phyloP scores from a whole-genome alignment of 179 eudicot genomes.

The Gypsophila paniculata region DNA sequence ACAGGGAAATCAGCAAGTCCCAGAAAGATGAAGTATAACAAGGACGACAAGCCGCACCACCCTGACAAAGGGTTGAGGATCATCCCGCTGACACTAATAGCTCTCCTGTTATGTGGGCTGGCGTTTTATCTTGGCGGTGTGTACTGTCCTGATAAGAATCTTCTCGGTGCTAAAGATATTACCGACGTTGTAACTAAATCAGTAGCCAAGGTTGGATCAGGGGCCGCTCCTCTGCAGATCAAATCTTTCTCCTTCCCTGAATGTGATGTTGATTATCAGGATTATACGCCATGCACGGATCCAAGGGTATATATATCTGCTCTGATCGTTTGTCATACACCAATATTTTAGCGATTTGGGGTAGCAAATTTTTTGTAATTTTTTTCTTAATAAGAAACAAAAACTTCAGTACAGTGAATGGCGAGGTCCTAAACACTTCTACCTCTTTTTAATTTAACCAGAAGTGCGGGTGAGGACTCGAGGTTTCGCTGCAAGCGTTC shows the following conservation, averaged over 20 bases:
- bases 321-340: too few relatives aligned
- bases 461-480: too few relatives aligned
- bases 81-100: slow-evolving; percentile 45
- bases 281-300: slow-evolving; percentile 97
- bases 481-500: too few relatives aligned
- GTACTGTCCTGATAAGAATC: slow-evolving; percentile 53
- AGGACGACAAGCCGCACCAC: slow-evolving; percentile 54
- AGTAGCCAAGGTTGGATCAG: slow-evolving; percentile 29
- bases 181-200: slow-evolving; percentile 27
- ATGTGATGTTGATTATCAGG: slow-evolving; percentile 64
- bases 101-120: slow-evolving; percentile 66
- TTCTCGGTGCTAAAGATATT: slow-evolving; percentile 28
- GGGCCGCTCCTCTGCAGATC: slow-evolving; percentile 42
- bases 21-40: slow-evolving; percentile 52
- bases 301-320: slow-evolving; percentile 78
- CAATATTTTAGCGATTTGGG: too few relatives aligned
- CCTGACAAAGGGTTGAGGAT: slow-evolving; percentile 50
- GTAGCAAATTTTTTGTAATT: too few relatives aligned
- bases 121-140: slow-evolving; percentile 89
- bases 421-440: too few relatives aligned
- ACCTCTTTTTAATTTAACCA: too few relatives aligned
- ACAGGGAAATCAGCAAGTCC: slow-evolving; percentile 21
- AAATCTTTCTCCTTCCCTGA: slow-evolving; percentile 64
- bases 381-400: too few relatives aligned
- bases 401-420: too few relatives aligned